phyloP scores from a whole-genome alignment of 1,139 yeast species.

The Geotrichum bryndzae region DNA sequence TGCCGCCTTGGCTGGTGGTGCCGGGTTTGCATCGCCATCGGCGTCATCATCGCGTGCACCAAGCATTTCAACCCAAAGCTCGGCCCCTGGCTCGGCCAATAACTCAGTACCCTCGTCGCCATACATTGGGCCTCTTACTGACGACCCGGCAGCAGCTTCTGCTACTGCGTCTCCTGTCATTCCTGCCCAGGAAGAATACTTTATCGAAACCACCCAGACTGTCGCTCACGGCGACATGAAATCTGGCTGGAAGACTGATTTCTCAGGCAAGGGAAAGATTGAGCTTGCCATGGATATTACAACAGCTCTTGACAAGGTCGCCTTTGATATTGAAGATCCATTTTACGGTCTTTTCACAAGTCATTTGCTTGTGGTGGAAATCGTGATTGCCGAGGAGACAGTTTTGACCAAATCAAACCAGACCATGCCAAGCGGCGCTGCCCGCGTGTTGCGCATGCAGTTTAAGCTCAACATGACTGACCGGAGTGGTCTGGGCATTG shows the following conservation, averaged over 20 bases:
- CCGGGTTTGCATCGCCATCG: not conserved
- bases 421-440: constrained; percentile 71
- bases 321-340: constrained; percentile 81
- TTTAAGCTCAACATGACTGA: constrained; percentile 76
- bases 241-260: constrained; percentile 94
- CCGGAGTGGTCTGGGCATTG: constrained; percentile 88
- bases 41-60: not conserved
- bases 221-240: constrained; percentile 75
- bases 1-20: not conserved
- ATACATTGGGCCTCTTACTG: not conserved
- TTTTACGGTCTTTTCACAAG: constrained; percentile 67
- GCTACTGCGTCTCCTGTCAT: constrained; percentile 25
- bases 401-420: constrained; percentile 33
- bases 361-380: constrained; percentile 74
- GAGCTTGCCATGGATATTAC: constrained; percentile 41
- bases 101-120: constrained; percentile 1
- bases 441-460: constrained; percentile 91
- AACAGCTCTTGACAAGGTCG: constrained; percentile 46
- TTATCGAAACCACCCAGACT: constrained; percentile 63
- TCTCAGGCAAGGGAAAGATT: constrained; percentile 63
- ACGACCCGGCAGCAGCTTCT: not conserved
- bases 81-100: not conserved
- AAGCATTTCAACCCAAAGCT: not conserved
- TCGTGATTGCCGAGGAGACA: constrained; percentile 88
- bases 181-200: constrained; percentile 36